These are phyloP conservation scores for Begonia masoniana DNA, from an alignment of 306 rosid genomes.

Conservation along the genomic window DNA sequence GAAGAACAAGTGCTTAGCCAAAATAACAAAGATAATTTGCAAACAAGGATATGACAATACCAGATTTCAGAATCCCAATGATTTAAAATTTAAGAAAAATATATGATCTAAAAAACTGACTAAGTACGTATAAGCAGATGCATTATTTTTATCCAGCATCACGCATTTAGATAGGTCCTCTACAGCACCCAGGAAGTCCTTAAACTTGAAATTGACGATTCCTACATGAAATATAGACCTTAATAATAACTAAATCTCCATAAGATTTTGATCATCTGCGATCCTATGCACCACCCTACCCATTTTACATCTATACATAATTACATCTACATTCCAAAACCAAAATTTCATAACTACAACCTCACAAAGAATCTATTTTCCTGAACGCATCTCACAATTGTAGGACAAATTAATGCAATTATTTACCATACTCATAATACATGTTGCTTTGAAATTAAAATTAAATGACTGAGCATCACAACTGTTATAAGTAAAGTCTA, in stretches of 20 bases:
- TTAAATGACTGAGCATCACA: no score
- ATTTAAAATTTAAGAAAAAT: conserved; percentile 1
- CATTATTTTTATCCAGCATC: conserved; percentile 53
- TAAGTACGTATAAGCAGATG: conserved; percentile 76
- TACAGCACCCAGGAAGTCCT: conserved; percentile 59
- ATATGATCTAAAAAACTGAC: conserved; percentile 29
- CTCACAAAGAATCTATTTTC: no score
- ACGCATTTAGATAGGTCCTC: conserved; percentile 67
- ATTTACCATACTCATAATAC: no score
- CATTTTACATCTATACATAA: background rate
- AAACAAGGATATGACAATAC: conserved; percentile 5
- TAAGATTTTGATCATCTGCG: background rate
- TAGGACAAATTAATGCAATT: no score
- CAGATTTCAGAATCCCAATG: background rate
- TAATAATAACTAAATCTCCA: conserved; percentile 2
- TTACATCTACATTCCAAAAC: background rate
- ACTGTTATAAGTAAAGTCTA: no score
- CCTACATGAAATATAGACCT: conserved; percentile 28
- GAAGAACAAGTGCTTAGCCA: conserved; percentile 18
- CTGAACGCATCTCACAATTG: no score
- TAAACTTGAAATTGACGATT: conserved; percentile 74
- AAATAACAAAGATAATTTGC: conserved; percentile 1
- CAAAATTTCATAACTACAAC: no score
- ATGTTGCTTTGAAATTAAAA: no score
- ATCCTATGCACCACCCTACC: background rate